phyloP scores from a whole-genome alignment of 2,329 filamentous ascomycete species.

The Purpureocillium takamizusanense region DNA sequence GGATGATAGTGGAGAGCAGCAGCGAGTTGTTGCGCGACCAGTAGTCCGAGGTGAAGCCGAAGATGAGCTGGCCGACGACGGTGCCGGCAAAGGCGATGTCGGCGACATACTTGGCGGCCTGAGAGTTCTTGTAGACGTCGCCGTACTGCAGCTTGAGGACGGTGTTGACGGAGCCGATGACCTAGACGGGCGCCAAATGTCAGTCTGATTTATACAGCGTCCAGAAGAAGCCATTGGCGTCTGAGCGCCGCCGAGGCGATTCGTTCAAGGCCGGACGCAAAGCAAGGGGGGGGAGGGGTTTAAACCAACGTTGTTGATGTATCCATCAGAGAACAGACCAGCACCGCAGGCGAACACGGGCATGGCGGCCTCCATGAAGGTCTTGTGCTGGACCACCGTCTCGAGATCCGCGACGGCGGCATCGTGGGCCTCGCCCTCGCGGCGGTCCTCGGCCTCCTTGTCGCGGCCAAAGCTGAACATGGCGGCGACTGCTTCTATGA shows the following conservation, averaged over 20 bases:
- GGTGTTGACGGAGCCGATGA: conserved; percentile 82
- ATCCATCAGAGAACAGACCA: conserved; percentile 85
- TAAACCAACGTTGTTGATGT: conserved; percentile 67
- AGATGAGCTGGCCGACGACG: conserved; percentile 70
- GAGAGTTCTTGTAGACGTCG: conserved; percentile 56
- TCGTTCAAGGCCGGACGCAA: too few relatives aligned
- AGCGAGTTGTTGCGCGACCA: conserved; percentile 80
- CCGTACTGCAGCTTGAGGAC: conserved; percentile 63
- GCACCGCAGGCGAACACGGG: conserved; percentile 84
- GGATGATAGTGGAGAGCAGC: conserved; percentile 69
- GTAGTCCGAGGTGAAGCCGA: conserved; percentile 74
- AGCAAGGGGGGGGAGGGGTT: neutral
- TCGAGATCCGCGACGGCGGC: conserved; percentile 5
- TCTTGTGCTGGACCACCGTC: conserved; percentile 6
- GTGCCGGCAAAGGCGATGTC: conserved; percentile 83
- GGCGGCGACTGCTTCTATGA: neutral
- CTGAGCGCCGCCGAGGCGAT: too few relatives aligned
- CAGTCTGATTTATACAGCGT: neutral
- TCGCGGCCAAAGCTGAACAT: conserved; percentile 4
- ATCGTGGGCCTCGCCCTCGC: neutral
- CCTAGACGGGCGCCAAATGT: conserved; percentile 37
- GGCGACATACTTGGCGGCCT: conserved; percentile 64
- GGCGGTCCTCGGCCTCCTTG: neutral
- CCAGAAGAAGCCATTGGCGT: neutral
- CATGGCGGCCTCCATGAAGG: conserved; percentile 21